Conservation (phyloP, 1,284 basidiomycete species). For the Taiwanofungus camphoratus region DNA sequence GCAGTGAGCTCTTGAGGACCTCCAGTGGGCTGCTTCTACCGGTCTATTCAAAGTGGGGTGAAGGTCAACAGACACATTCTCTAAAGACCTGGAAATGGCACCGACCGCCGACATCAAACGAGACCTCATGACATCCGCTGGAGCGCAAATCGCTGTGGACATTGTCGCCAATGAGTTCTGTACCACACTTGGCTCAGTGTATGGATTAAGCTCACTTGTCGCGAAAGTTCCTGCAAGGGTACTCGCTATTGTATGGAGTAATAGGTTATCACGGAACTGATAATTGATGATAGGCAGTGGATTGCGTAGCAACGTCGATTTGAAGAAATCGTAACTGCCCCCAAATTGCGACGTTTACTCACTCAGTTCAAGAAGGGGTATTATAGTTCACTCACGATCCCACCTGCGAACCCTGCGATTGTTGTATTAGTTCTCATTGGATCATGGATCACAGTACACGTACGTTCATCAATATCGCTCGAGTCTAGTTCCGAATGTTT, state of each 20-base stretch:
- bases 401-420: constrained; percentile 68
- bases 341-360: not conserved
- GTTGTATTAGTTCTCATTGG: constrained; percentile 9
- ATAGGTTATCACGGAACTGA: constrained; percentile 64
- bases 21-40: constrained; percentile 41
- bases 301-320: constrained; percentile 53
- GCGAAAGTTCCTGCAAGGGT: constrained; percentile 79
- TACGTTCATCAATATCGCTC: constrained; percentile 88
- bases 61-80: not conserved
- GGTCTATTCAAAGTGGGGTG: constrained; percentile 22
- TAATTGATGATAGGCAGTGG: constrained; percentile 56
- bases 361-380: not conserved
- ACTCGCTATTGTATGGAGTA: constrained; percentile 61
- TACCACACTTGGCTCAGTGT: not conserved
- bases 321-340: constrained; percentile 83
- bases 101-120: constrained; percentile 70
- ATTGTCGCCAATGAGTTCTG: not conserved
- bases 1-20: constrained; percentile 52
- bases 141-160: constrained; percentile 73
- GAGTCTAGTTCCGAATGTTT: constrained; percentile 34
- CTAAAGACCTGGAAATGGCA: constrained; percentile 5
- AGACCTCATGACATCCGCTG: constrained; percentile 82
- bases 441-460: constrained; percentile 25
- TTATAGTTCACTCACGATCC: constrained; percentile 64
- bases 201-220: constrained; percentile 56